phyloP scores from a whole-genome alignment of 75 land plant genomes.

The Selaginella moellendorffii region DNA sequence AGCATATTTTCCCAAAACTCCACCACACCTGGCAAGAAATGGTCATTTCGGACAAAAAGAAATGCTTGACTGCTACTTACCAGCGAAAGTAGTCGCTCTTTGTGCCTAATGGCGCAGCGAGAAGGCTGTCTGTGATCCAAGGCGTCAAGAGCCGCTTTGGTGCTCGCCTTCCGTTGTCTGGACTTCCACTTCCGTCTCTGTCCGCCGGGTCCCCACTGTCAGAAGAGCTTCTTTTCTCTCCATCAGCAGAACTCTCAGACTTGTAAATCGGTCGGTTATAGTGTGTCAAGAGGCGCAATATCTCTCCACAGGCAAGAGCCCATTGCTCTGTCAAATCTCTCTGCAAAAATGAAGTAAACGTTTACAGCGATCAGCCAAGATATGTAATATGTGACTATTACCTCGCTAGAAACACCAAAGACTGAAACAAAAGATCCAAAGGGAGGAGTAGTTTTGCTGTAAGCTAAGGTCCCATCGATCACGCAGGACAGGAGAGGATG shows the following conservation, averaged over 20 bases:
- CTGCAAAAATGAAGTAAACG: conserved; percentile 27
- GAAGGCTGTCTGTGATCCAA: conserved; percentile 91
- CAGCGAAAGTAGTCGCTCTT: conserved; percentile 87
- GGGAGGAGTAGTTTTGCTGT: conserved; percentile 50
- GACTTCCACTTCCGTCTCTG: conserved; percentile 21
- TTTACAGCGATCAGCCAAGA: background rate
- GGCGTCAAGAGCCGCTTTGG: conserved; percentile 66
- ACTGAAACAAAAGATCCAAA: conserved; percentile 71
- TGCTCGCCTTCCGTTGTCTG: background rate
- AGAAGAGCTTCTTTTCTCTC: conserved; percentile 31
- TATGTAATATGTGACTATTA: conserved; percentile 17
- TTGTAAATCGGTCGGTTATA: conserved; percentile 77
- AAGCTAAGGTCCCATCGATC: conserved; percentile 67
- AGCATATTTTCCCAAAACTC: conserved; percentile 92
- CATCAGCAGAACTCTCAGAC: conserved; percentile 22
- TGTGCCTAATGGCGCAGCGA: conserved; percentile 72
- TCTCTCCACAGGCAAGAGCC: conserved; percentile 89
- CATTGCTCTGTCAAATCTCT: conserved; percentile 78
- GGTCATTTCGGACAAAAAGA: background rate
- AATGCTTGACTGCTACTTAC: conserved; percentile 28
- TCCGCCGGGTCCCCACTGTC: conserved; percentile 35
- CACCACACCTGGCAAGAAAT: conserved; percentile 60
- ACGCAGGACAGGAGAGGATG: conserved; percentile 78
- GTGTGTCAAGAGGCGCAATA: conserved; percentile 71
- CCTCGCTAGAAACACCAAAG: conserved; percentile 66